A percentile compares a stretch with the other conserved stretches of the same genome.
These are phyloP conservation scores for Aspergillus incahuasiensis DNA, from an alignment of 495 filamentous ascomycete genomes.

Conservation along the genomic window DNA sequence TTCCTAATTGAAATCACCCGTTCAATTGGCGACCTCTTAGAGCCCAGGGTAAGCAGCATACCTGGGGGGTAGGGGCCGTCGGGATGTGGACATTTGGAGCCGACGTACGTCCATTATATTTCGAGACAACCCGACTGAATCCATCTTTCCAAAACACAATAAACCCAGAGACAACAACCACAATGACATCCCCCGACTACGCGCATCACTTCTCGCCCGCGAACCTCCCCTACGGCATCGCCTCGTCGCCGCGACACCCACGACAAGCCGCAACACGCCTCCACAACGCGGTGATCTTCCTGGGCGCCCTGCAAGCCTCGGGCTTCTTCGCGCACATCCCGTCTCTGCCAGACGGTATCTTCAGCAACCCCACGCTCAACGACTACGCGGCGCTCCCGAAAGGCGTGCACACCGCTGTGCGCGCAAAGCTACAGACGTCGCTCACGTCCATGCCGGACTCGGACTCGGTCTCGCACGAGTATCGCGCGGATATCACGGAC, in stretches of 20 bases:
- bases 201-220: slow-evolving; percentile 46
- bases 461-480: too few relatives aligned
- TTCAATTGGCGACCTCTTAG: too few relatives aligned
- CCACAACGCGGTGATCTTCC: slow-evolving; percentile 27
- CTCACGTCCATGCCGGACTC: too few relatives aligned
- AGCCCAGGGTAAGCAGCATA: too few relatives aligned
- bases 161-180: background rate
- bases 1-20: too few relatives aligned
- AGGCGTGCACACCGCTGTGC: slow-evolving; percentile 57
- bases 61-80: too few relatives aligned
- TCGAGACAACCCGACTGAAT: too few relatives aligned
- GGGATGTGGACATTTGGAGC: background rate
- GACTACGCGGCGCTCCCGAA: slow-evolving; percentile 67
- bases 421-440: slow-evolving; percentile 33
- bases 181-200: slow-evolving; percentile 25
- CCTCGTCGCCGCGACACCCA: slow-evolving; percentile 51
- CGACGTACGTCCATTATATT: too few relatives aligned
- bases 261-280: slow-evolving; percentile 36
- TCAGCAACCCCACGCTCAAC: slow-evolving; percentile 58
- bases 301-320: slow-evolving; percentile 51
- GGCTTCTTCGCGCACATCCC: slow-evolving; percentile 17
- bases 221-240: slow-evolving; percentile 84
- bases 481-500: slow-evolving; percentile 48
- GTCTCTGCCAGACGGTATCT: slow-evolving; percentile 18
- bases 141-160: too few relatives aligned